Base-by-base conservation (phyloP, 371 early-diverging fungal genomes). In the Chytridium lagenaria region DNA sequence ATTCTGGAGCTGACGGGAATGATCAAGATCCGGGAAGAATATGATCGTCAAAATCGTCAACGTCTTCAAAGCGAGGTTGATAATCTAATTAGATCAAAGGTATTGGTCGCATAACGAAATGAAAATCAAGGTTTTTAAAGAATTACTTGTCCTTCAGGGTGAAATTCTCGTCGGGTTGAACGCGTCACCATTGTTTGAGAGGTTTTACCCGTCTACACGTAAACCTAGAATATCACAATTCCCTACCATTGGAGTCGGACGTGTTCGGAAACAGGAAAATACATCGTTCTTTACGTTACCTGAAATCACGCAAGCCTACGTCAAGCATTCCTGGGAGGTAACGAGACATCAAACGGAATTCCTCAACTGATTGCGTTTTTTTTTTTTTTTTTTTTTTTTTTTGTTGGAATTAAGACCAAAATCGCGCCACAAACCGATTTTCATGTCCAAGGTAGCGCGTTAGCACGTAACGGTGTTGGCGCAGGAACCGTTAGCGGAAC, bases 311-410 rank as follows among this genome's bases (percentile, higher is more conserved):
- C 91, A 91, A 74, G 83, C 94, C 64, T 85, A 88, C 68, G 89
- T 95, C 83, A 88, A 88, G 70, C 94, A 94, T 77, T 90, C 93
- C 50, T 95, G 95, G 80, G 88, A 94, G 86, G 92, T 92, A 84
- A 33, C n/a, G n/a, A n/a, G n/a, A n/a, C n/a, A n/a, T n/a, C 73
- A n/a, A 31, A 31, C 22, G 33, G 22, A 33, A 12, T 33, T n/a
- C 39, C 59, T 12, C 59, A 1, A 33, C 3, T 16, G 30, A 55
- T 10, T 55, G 30, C 19, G 16, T 16, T 55, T n/a, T 10, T 3
- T 22, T n/a, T n/a, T n/a, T n/a, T n/a, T n/a, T n/a, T n/a, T n/a
- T n/a, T n/a, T n/a, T n/a, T n/a, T n/a, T n/a, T n/a, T n/a, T n/a
- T n/a, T n/a, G n/a, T n/a, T n/a, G n/a, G n/a, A n/a, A n/a, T n/a